Conservation (phyloP, 2,329 filamentous ascomycete species). For the Ophiosphaerella korrae region DNA sequence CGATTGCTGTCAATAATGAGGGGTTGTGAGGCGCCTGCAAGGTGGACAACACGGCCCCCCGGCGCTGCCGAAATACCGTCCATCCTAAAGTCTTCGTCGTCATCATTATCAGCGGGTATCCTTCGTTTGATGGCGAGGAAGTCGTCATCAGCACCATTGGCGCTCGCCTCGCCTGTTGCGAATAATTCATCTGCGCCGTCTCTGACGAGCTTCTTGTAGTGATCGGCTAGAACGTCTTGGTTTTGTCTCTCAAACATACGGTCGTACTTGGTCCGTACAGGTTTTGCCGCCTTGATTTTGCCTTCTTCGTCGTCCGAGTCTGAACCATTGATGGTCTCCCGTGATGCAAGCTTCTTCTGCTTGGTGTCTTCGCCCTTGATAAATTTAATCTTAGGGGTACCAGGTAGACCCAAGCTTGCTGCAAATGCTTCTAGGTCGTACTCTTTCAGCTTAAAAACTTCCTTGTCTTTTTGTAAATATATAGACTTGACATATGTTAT, state of each 20-base stretch:
- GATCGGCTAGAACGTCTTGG: slow-evolving; percentile 91
- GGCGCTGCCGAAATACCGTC: slow-evolving; percentile 43
- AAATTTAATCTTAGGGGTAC: slow-evolving; percentile 91
- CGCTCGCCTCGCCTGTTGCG: slow-evolving; percentile 41
- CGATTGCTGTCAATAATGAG: slow-evolving; percentile 92
- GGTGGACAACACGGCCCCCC: slow-evolving; percentile 65
- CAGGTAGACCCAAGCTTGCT: slow-evolving; percentile 82
- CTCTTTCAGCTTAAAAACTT: slow-evolving; percentile 82
- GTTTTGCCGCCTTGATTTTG: slow-evolving; percentile 59
- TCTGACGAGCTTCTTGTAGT: slow-evolving; percentile 86
- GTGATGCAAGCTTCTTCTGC: slow-evolving; percentile 82
- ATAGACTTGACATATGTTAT: slow-evolving; percentile 86
- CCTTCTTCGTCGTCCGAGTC: slow-evolving; percentile 65
- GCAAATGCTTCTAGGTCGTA: slow-evolving; percentile 87
- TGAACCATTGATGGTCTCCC: slow-evolving; percentile 63
- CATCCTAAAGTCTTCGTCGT: slow-evolving; percentile 52
- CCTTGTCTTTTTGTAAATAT: slow-evolving; percentile 87
- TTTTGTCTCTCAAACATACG: slow-evolving; percentile 98
- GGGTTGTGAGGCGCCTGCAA: slow-evolving; percentile 69
- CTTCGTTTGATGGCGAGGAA: slow-evolving; percentile 90
- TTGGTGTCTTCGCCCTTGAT: slow-evolving; percentile 88
- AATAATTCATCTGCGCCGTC: slow-evolving; percentile 51
- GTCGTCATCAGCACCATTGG: slow-evolving; percentile 69
- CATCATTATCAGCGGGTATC: slow-evolving; percentile 69
- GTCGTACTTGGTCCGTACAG: slow-evolving; percentile 92